Base-by-base conservation (phyloP, 225 moss, liverwort and hornwort species). In the Climacium dendroides region DNA sequence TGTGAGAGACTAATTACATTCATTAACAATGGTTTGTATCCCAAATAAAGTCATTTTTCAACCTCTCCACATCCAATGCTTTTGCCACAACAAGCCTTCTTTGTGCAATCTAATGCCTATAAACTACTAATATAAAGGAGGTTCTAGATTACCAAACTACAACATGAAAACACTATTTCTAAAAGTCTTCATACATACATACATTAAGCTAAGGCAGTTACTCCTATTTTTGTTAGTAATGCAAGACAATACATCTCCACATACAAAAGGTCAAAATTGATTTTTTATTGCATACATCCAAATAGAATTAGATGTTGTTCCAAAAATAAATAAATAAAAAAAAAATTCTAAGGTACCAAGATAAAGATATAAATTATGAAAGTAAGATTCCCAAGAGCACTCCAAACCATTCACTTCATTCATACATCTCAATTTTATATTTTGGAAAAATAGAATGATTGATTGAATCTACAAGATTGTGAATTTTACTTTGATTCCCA, bases 31-130 rank as follows among this genome's bases (percentile, higher is more conserved):
- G 37, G 6, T 22, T n/a, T 67, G 11, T 4, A 10, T 37, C 3
- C 2, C 0, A 0, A 67, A 67, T 23, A 39, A 37, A 19, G 39
- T 23, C 23, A 2, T 23, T 18, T 0, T 37, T 0, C 7, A 37
- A 37, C 22, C 2, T 37, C 37, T 67, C 0, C 2, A 1, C 12
- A 37, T 37, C 20, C 12, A 67, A n/a, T n/a, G 12, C 22, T 37
- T 37, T 37, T n/a, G n/a, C 12, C 11, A n/a, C 65, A 65, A n/a
- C 11, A n/a, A 66, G n/a, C n/a, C 20, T n/a, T 11, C 0, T 67
- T 6, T 1, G 1, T 13, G 4, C 22, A 37, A 37, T 67, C 22
- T 23, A 23, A 67, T 67, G 39, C 12, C 4, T 22, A 37, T 67
- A 37, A 37, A 22, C 4, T 37, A 22, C 7, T 37, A 67, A 7